Base-by-base conservation (phyloP, 202 grass and related monocot species). In the Saccharum hybrid region DNA sequence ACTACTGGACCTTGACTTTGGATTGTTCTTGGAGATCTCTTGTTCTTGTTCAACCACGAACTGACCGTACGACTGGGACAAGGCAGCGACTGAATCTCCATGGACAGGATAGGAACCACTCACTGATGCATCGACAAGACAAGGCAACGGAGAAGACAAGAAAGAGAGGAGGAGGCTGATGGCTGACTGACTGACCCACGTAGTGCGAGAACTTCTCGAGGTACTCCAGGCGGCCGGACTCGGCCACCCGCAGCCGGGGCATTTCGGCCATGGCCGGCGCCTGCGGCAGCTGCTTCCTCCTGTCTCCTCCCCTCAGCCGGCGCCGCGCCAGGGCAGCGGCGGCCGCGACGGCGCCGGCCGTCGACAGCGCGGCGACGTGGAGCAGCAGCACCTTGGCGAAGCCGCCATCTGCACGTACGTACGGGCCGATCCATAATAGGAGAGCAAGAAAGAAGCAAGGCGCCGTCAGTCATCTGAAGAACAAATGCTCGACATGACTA, bases 131-230 rank as follows among this genome's bases (percentile, higher is more conserved):
- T 36, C 34, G 26, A 31, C 30, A 33, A 36, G 18, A 48, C 45
- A 1, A 49, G 13, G 5, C 15, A 31, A 31, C 4, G 10, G 11
- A 54, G 8, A 56, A 52, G 21, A 9, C 14, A 9, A 1, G 26
- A 21, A 19, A 14, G 22, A 34, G 12, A 14, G 54, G 57, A 76
- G 4, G 10, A 39, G 36, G 8, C 5, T 5, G 62, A 12, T 62
- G 49, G 28, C 42, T 7, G 49, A 19, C 18, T 4, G 52, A 79
- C 82, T 93, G 83, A 94, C 94, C 94, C 71, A 92, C 94, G 81
- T 97, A 97, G 85, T 94, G 90, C 2, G 92, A 92, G 84, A 94
- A 94, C 68, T 91, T 91, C 86, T 97, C 94, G 13, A 97, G 60
- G 61, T 92, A 71, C 68, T 97, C 59, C 14, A 94, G 8, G 81